Percentiles rank a stretch among this genome's conserved stretches.
These are phyloP conservation scores for Metschnikowia kofuensis DNA, from an alignment of 805 yeast genomes.

Conservation along the genomic window DNA sequence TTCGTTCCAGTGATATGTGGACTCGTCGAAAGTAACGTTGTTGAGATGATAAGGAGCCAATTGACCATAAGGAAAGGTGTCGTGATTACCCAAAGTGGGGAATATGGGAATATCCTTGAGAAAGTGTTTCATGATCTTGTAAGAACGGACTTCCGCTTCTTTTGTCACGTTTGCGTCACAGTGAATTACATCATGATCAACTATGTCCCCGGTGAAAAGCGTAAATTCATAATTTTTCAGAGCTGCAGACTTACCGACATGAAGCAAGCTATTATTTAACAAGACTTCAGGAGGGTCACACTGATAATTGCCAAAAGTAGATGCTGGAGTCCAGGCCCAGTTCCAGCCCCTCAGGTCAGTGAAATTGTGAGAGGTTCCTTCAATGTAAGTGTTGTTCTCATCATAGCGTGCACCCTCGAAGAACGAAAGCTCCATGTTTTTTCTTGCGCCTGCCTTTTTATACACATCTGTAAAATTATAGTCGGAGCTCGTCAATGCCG, in stretches of 20 bases:
- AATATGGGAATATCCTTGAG: slow-evolving; percentile 55
- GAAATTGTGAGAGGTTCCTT: slow-evolving; percentile 35
- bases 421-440: slow-evolving; percentile 22
- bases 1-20: slow-evolving; percentile 36
- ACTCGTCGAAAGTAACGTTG: slow-evolving; percentile 15
- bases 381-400: slow-evolving; percentile 23
- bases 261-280: slow-evolving; percentile 54
- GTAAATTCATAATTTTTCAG: slow-evolving; percentile 52
- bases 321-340: slow-evolving; percentile 49
- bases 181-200: slow-evolving; percentile 59
- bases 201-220: slow-evolving; percentile 71
- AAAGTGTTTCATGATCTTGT: slow-evolving; percentile 52
- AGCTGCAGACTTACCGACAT: slow-evolving; percentile 33
- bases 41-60: slow-evolving; percentile 44
- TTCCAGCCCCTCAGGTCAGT: slow-evolving; percentile 25
- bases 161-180: slow-evolving; percentile 61
- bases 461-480: slow-evolving; percentile 33
- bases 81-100: slow-evolving; percentile 69
- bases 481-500: slow-evolving; percentile 19
- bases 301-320: slow-evolving; percentile 56
- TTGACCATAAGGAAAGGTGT: slow-evolving; percentile 70
- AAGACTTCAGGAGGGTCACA: slow-evolving; percentile 68
- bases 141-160: slow-evolving; percentile 69
- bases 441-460: slow-evolving; percentile 12
- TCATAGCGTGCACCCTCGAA: slow-evolving; percentile 31